Conservation (phyloP, 202 grass and related monocot genomes). For the Hordeum pubiflorum region DNA sequence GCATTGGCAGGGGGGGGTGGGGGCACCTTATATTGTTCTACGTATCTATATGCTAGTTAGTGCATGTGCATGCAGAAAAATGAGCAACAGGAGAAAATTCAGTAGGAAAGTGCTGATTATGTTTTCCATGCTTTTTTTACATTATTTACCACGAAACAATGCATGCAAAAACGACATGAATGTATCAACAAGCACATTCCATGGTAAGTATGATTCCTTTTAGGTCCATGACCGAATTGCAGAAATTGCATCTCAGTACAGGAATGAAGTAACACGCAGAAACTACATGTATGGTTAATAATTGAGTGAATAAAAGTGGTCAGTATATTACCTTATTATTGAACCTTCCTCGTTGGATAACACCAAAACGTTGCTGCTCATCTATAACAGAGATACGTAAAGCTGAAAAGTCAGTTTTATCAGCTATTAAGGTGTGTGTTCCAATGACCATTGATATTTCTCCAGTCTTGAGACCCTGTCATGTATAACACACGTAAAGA, state of each 20-base stretch:
- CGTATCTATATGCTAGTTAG: too few species aligned
- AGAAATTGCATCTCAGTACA: not conserved
- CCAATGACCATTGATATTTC: conserved; percentile 92
- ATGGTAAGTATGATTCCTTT: not conserved
- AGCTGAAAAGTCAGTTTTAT: conserved; percentile 64
- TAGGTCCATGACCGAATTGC: not conserved
- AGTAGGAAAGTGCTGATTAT: too few species aligned
- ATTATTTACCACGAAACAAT: not conserved
- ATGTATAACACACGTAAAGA: conserved; percentile 17
- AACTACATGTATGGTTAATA: conserved; percentile 10
- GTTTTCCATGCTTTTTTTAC: too few species aligned
- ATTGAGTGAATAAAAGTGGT: conserved; percentile 9
- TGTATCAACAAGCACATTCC: not conserved
- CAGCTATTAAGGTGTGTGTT: conserved; percentile 83
- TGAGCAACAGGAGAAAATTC: too few species aligned
- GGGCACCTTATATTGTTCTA: too few species aligned
- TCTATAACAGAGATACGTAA: conserved; percentile 81
- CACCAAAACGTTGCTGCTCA: conserved; percentile 83
- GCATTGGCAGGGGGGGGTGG: not conserved
- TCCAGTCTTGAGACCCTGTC: conserved; percentile 63
- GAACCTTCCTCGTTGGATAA: conserved; percentile 80
- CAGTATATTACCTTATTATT: conserved; percentile 66
- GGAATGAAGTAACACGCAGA: conserved; percentile 10
- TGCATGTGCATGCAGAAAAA: too few species aligned
- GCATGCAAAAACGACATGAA: not conserved